A percentile compares a stretch with the other conserved stretches of the same genome.
Evolutionary conservation across 2,329 filamentous ascomycete genomes (phyloP).

Genomic region (Seiridium unicorne): DNA sequence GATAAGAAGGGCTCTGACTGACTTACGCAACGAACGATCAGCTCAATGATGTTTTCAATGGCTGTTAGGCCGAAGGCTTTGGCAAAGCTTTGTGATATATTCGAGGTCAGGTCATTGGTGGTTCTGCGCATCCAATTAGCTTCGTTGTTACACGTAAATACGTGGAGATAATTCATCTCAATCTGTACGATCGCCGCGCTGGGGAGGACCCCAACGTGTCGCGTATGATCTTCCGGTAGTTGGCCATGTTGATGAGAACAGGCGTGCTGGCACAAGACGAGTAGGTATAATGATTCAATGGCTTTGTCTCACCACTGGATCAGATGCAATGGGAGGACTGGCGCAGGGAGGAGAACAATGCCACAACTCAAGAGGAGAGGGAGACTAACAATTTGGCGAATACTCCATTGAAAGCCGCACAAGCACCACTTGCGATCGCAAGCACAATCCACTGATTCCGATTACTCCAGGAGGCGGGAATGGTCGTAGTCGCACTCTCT

Average conservation of each 20-base stretch:
- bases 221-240: no score
- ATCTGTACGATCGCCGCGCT: background rate
- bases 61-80: conserved; percentile 39
- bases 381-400: conserved; percentile 75
- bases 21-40: conserved; percentile 48
- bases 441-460: conserved; percentile 62
- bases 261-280: no score
- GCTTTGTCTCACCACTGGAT: no score
- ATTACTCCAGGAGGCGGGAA: conserved; percentile 18
- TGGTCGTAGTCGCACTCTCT: background rate
- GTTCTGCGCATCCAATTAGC: conserved; percentile 38
- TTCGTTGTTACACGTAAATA: background rate
- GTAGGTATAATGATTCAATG: no score
- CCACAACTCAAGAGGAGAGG: no score
- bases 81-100: conserved; percentile 44
- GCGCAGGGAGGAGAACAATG: background rate
- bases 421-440: conserved; percentile 72
- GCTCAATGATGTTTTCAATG: conserved; percentile 42
- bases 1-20: background rate
- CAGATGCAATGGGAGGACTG: background rate
- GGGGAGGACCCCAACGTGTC: no score
- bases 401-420: conserved; percentile 77
- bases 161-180: background rate
- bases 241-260: no score
- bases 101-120: conserved; percentile 53